A percentile compares a stretch with the other conserved stretches of the same genome.
These are phyloP conservation scores for Leccinum subgranulosum DNA, from an alignment of 768 basidiomycete genomes.

Conservation along the genomic window DNA sequence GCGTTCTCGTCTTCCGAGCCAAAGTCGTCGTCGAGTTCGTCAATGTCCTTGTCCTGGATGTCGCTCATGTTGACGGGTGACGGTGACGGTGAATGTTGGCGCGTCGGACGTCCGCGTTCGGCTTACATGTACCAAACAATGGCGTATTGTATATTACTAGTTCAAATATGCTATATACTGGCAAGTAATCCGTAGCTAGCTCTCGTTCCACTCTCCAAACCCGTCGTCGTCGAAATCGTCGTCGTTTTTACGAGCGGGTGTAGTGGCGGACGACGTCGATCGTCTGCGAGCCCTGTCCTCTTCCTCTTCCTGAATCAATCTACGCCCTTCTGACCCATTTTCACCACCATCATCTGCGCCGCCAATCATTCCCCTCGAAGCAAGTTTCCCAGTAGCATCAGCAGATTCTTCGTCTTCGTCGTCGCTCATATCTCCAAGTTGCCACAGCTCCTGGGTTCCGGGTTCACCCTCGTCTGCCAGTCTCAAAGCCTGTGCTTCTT, in stretches of 20 bases:
- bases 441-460: constrained; percentile 48
- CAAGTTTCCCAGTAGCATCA: constrained; percentile 35
- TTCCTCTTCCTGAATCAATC: constrained; percentile 38
- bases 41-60: constrained; percentile 38
- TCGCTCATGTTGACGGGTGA: constrained; percentile 15
- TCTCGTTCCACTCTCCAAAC: constrained; percentile 33
- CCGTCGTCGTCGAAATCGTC: constrained; percentile 27
- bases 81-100: constrained; percentile 9
- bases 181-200: neutral
- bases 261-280: constrained; percentile 38
- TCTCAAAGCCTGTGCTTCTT: constrained; percentile 34
- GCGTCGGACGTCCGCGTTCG: neutral
- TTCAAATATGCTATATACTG: neutral
- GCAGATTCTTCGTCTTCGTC: constrained; percentile 50
- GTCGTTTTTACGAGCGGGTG: constrained; percentile 23
- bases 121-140: neutral
- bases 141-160: neutral
- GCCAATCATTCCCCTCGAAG: constrained; percentile 16
- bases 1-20: constrained; percentile 39
- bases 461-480: constrained; percentile 39
- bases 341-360: constrained; percentile 10
- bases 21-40: constrained; percentile 47
- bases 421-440: constrained; percentile 70
- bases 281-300: constrained; percentile 33
- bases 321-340: constrained; percentile 32